A percentile compares a stretch with the other conserved stretches of the same genome.
Evolutionary conservation across 1,284 basidiomycete genomes (phyloP).

Genomic region (Cystobasidium slooffiae): DNA sequence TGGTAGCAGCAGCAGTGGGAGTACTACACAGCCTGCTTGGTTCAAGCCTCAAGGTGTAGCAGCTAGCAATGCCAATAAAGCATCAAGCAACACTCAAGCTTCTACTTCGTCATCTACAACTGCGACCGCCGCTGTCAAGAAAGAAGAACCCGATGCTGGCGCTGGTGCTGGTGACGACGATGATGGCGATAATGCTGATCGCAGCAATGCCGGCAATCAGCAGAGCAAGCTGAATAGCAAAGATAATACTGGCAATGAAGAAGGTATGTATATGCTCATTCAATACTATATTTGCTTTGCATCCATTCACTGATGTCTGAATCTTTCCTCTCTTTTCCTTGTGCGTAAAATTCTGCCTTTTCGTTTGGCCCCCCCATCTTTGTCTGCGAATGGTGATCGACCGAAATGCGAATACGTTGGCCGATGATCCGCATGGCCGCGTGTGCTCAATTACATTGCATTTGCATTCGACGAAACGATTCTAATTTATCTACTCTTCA

Average conservation of each 20-base stretch:
- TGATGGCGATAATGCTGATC: conserved; percentile 5
- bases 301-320: neutral
- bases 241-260: conserved; percentile 1
- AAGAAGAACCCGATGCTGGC: conserved; percentile 7
- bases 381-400: neutral
- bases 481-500: too few relatives aligned
- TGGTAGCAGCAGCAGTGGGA: conserved; percentile 7
- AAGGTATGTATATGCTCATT: conserved; percentile 1
- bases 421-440: conserved; percentile 1
- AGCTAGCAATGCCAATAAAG: neutral
- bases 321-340: neutral
- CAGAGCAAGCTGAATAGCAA: neutral
- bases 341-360: conserved; percentile 2
- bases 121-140: conserved; percentile 4
- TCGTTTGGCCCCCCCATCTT: neutral
- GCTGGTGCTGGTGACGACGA: neutral
- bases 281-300: too few relatives aligned
- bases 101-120: neutral
- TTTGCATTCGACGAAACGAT: too few relatives aligned
- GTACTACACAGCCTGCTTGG: conserved; percentile 6
- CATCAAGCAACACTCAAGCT: neutral
- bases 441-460: too few relatives aligned
- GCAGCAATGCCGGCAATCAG: neutral
- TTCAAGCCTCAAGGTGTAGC: conserved; percentile 12
- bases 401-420: neutral